phyloP scores from a whole-genome alignment of 2,329 filamentous ascomycete species.

The Hypoxylon sp. region DNA sequence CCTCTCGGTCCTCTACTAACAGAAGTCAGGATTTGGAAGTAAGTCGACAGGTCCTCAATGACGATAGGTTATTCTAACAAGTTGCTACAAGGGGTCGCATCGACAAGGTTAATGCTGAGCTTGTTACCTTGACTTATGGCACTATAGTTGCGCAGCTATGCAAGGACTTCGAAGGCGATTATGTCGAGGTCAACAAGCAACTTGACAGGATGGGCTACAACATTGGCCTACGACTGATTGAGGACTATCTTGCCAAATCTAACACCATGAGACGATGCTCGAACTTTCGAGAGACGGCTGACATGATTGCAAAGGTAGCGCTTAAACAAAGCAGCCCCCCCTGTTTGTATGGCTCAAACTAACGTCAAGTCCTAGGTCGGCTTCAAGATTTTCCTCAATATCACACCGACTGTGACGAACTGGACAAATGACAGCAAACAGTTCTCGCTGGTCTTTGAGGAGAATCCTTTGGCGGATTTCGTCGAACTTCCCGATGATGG shows the following conservation, averaged over 20 bases:
- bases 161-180: slow-evolving; percentile 95
- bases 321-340: neutral
- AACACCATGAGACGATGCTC: slow-evolving; percentile 88
- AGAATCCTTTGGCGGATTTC: slow-evolving; percentile 97
- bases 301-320: slow-evolving; percentile 90
- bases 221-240: slow-evolving; percentile 93
- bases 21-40: slow-evolving; percentile 86
- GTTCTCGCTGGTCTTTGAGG: slow-evolving; percentile 95
- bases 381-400: slow-evolving; percentile 99
- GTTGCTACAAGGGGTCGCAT: slow-evolving; percentile 78
- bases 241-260: slow-evolving; percentile 97
- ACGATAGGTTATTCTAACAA: slow-evolving; percentile 32
- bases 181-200: slow-evolving; percentile 95
- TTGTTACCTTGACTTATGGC: slow-evolving; percentile 97
- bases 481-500: slow-evolving; percentile 97
- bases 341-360: slow-evolving; percentile 28
- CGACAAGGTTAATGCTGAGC: slow-evolving; percentile 97
- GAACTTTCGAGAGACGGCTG: slow-evolving; percentile 95
- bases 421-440: slow-evolving; percentile 98
- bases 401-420: slow-evolving; percentile 91
- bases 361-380: slow-evolving; percentile 74
- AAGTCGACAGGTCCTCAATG: slow-evolving; percentile 58
- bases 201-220: slow-evolving; percentile 99
- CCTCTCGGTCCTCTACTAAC: slow-evolving; percentile 37
- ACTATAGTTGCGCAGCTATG: slow-evolving; percentile 97